These are phyloP conservation scores for Polyplosphaeria fusca DNA, from an alignment of 495 filamentous ascomycete genomes.

Conservation along the genomic window DNA sequence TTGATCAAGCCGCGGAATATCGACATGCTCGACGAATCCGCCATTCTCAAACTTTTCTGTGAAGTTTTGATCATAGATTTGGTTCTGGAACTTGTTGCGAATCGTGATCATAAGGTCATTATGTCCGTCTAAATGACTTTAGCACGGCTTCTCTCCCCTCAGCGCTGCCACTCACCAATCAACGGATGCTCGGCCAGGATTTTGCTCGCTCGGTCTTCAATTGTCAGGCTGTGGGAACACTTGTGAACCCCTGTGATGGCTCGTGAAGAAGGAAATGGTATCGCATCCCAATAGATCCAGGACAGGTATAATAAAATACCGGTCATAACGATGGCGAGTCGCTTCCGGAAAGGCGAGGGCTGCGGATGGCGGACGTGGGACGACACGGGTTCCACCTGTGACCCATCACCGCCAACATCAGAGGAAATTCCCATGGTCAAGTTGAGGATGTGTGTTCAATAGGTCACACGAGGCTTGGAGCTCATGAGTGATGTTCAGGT, in stretches of 20 bases:
- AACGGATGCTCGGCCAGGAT: constrained; percentile 73
- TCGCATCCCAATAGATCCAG: neutral
- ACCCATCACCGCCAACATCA: too few relatives aligned
- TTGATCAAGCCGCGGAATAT: constrained; percentile 62
- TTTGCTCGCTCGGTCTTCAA: constrained; percentile 64
- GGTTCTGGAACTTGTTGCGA: constrained; percentile 64
- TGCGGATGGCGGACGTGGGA: too few relatives aligned
- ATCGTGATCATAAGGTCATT: constrained; percentile 81
- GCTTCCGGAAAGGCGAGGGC: too few relatives aligned
- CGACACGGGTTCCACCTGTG: too few relatives aligned
- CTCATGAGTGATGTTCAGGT: too few relatives aligned
- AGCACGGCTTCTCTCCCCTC: neutral
- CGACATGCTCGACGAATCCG: constrained; percentile 67
- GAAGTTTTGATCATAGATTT: constrained; percentile 74
- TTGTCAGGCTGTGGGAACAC: constrained; percentile 33
- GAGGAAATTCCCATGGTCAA: too few relatives aligned
- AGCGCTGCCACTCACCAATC: constrained; percentile 56
- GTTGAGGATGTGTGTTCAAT: too few relatives aligned
- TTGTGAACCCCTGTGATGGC: neutral
- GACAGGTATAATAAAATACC: too few relatives aligned
- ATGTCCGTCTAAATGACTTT: constrained; percentile 68
- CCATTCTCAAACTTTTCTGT: constrained; percentile 65
- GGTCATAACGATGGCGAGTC: too few relatives aligned
- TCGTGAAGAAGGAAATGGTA: neutral
- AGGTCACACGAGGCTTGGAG: too few relatives aligned